phyloP scores from a whole-genome alignment of 2,329 filamentous ascomycete species.

The Teratosphaeriaceae sp. region DNA sequence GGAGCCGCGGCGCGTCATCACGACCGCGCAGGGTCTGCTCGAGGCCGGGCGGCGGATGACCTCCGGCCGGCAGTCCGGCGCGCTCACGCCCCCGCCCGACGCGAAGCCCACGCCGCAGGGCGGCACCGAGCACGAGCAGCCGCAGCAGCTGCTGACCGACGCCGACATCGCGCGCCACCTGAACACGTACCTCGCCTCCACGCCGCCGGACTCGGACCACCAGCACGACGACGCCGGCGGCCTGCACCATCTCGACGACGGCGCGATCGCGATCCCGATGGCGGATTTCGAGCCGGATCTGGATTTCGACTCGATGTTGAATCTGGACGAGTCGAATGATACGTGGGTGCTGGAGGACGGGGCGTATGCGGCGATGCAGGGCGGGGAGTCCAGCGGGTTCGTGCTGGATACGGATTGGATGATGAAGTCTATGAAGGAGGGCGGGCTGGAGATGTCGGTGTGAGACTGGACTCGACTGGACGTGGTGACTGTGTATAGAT shows the following conservation, averaged over 20 bases:
- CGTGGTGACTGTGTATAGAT: no score
- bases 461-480: not conserved
- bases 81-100: constrained; percentile 28
- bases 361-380: constrained; percentile 27
- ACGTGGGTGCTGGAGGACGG: constrained; percentile 28
- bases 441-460: constrained; percentile 4
- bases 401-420: constrained; percentile 31
- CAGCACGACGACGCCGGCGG: constrained; percentile 10
- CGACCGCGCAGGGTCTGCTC: constrained; percentile 40
- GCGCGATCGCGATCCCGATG: constrained; percentile 5
- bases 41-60: constrained; percentile 37
- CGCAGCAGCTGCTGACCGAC: constrained; percentile 29
- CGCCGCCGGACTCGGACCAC: constrained; percentile 38
- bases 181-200: constrained; percentile 45
- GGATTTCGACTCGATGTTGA: constrained; percentile 32
- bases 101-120: constrained; percentile 2
- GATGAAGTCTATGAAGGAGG: constrained; percentile 24
- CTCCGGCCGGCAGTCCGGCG: constrained; percentile 13
- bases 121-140: constrained; percentile 4
- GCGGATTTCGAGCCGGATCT: constrained; percentile 31
- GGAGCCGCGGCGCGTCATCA: constrained; percentile 28
- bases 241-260: constrained; percentile 7
- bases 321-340: constrained; percentile 31
- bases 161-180: constrained; percentile 42
- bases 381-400: constrained; percentile 27